phyloP scores from a whole-genome alignment of 2,329 filamentous ascomycete species.

The Sporothrix humicola region DNA sequence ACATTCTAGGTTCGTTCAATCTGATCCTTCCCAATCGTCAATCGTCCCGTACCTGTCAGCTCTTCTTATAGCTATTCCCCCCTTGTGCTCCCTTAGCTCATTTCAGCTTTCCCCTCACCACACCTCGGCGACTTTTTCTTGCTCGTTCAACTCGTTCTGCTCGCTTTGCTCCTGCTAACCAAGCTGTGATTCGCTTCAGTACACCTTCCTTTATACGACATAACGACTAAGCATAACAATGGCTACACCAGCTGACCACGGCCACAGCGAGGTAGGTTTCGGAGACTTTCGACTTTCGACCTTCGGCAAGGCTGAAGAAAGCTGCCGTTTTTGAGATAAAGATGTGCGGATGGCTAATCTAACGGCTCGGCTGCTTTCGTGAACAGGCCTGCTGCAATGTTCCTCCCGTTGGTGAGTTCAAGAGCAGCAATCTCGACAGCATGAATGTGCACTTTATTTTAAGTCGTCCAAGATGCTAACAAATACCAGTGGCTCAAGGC shows the following conservation, averaged over 20 bases:
- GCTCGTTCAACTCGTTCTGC: not conserved
- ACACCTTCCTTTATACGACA: not conserved
- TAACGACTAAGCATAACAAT: conserved; percentile 40
- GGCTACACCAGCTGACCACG: conserved; percentile 46
- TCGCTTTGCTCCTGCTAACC: not conserved
- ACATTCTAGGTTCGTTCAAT: not conserved
- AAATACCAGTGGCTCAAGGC: conserved; percentile 44
- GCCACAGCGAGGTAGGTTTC: conserved; percentile 41
- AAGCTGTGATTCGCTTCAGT: not conserved
- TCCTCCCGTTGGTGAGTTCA: conserved; percentile 48
- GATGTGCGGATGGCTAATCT: not conserved
- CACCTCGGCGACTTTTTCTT: not conserved
- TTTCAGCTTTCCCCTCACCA: not conserved
- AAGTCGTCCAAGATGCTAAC: not conserved
- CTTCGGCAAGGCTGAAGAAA: not conserved
- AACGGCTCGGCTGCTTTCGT: conserved; percentile 17
- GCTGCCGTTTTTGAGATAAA: not conserved
- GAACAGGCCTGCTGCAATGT: conserved; percentile 51
- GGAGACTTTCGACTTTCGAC: no score
- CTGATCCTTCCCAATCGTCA: no score
- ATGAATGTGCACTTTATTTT: not conserved
- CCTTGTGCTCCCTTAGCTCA: not conserved
- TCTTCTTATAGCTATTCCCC: not conserved
- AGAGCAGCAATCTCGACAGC: no score
- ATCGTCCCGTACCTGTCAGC: not conserved